Conservation (phyloP, 202 grass and related monocot genomes). For the Musa balbisiana region DNA sequence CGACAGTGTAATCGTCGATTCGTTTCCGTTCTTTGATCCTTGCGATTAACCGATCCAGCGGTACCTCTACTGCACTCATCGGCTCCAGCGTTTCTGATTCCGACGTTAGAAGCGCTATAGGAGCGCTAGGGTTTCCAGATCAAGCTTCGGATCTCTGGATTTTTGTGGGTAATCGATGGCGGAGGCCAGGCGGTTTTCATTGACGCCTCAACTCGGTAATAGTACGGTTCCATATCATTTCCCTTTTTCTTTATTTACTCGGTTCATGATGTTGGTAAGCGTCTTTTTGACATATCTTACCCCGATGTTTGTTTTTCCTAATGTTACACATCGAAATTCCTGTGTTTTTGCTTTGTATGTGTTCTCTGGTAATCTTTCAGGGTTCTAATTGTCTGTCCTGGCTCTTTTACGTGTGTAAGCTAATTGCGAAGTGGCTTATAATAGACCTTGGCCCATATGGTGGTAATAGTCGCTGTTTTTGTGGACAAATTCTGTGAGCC, state of each 20-base stretch:
- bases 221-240: neutral
- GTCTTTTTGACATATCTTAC: too few species aligned
- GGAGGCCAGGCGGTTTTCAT: slow-evolving; percentile 63
- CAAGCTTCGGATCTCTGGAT: neutral
- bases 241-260: neutral
- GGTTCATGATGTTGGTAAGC: too few species aligned
- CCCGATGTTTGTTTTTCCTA: too few species aligned
- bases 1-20: neutral
- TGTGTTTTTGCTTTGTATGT: too few species aligned
- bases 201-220: slow-evolving; percentile 86
- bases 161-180: slow-evolving; percentile 43
- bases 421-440: neutral
- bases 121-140: neutral
- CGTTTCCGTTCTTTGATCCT: neutral
- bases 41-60: neutral
- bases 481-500: neutral
- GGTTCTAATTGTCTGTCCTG: too few species aligned
- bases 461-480: neutral
- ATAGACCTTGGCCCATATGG: neutral
- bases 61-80: neutral
- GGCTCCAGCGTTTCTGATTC: neutral
- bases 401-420: neutral
- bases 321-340: too few species aligned
- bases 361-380: too few species aligned
- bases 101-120: neutral